phyloP scores from a whole-genome alignment of 768 basidiomycete species.

The Tephrocybe sp. region DNA sequence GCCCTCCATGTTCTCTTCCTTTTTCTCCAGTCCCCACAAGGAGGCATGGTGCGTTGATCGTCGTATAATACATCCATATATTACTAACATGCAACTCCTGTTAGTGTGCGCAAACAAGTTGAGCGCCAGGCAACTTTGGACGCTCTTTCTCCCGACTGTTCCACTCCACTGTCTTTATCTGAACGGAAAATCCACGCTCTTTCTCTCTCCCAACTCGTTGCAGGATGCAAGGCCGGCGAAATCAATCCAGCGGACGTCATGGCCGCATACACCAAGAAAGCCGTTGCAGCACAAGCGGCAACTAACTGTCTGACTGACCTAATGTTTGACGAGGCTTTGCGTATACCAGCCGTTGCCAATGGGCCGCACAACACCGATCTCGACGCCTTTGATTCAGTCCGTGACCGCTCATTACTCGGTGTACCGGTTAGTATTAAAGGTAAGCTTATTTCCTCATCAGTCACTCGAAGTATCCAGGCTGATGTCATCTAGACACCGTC shows the following conservation, averaged over 20 bases:
- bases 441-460: conserved; percentile 18
- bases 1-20: conserved; percentile 16
- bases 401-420: conserved; percentile 55
- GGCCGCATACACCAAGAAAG: conserved; percentile 53
- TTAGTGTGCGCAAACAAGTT: conserved; percentile 43
- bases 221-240: conserved; percentile 40
- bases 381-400: conserved; percentile 31
- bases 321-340: conserved; percentile 50
- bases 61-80: background rate
- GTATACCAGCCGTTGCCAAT: conserved; percentile 35
- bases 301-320: conserved; percentile 74
- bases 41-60: conserved; percentile 35
- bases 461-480: conserved; percentile 4
- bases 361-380: conserved; percentile 40
- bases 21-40: conserved; percentile 13
- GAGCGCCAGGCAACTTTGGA: conserved; percentile 45
- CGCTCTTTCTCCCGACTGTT: conserved; percentile 37
- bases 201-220: conserved; percentile 45
- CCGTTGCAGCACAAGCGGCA: conserved; percentile 49
- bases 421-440: conserved; percentile 74
- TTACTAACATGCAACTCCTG: background rate
- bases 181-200: conserved; percentile 51
- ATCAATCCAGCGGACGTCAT: conserved; percentile 44
- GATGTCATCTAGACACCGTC: conserved; percentile 36
- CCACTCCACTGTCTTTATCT: conserved; percentile 38